phyloP scores from a whole-genome alignment of 148 eudicot species.

The Nepenthes mirabilis region DNA sequence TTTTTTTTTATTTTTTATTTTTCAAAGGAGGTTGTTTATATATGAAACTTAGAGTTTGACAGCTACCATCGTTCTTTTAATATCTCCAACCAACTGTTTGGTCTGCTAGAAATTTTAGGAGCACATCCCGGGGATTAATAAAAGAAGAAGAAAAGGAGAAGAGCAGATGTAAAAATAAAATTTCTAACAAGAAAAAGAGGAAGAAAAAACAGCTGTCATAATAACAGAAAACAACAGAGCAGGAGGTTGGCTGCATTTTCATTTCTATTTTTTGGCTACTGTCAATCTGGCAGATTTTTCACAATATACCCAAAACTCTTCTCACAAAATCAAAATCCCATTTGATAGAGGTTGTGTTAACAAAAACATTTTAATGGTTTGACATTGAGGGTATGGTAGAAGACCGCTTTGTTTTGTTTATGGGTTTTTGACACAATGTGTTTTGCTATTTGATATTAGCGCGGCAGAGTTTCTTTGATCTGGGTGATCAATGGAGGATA shows the following conservation, averaged over 20 bases:
- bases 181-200: neutral
- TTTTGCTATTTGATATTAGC: too few species aligned
- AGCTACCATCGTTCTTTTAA: constrained; percentile 15
- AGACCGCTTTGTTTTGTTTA: neutral
- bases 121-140: constrained; percentile 29
- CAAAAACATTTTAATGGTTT: constrained; percentile 2
- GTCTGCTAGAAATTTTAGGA: constrained; percentile 39
- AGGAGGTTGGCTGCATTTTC: constrained; percentile 1
- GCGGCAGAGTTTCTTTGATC: neutral
- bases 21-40: too few species aligned
- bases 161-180: neutral
- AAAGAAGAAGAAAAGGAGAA: constrained; percentile 7
- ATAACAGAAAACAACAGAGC: neutral
- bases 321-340: constrained; percentile 15
- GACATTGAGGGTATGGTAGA: neutral
- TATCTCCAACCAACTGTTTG: constrained; percentile 44
- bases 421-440: too few species aligned
- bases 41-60: neutral
- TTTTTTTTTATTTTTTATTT: too few species aligned
- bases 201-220: neutral
- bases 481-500: constrained; percentile 14
- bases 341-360: constrained; percentile 12
- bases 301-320: constrained; percentile 11
- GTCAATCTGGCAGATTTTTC: constrained; percentile 15
- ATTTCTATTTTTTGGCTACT: neutral